Evolutionary conservation across 176 grass and related monocot genomes (phyloP).

Genomic region (Oryza punctata): DNA sequence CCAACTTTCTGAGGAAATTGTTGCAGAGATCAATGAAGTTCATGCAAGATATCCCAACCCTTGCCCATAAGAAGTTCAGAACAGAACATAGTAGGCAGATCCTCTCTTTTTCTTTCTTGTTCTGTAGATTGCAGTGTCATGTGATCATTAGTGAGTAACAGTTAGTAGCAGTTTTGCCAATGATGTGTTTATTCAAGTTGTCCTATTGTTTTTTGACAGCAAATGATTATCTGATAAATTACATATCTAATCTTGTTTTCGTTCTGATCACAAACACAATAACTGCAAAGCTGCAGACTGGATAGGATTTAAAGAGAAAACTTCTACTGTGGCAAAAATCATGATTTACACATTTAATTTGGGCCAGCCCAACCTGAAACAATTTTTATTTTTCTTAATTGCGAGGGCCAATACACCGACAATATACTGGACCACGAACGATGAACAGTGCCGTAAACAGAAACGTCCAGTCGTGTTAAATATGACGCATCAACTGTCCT

Average conservation of each 20-base stretch:
- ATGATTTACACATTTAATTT: background rate
- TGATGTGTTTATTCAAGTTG: background rate
- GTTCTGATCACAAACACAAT: background rate
- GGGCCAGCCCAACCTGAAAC: background rate
- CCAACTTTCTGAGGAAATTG: conserved; percentile 48
- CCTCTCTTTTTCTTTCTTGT: background rate
- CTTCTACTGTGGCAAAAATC: background rate
- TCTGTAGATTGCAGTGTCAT: background rate
- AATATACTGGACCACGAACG: background rate
- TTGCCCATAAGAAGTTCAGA: conserved; percentile 52
- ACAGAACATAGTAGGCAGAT: background rate
- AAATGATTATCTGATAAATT: background rate
- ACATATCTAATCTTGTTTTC: background rate
- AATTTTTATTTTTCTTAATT: background rate
- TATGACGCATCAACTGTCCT: background rate
- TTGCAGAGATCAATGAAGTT: conserved; percentile 68
- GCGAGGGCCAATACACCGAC: background rate
- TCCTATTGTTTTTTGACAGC: background rate
- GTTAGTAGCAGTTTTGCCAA: background rate
- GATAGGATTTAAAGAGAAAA: background rate
- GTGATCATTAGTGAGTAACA: background rate
- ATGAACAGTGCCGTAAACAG: background rate
- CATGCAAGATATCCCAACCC: conserved; percentile 68
- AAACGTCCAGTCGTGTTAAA: background rate
- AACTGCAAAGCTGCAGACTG: background rate